A percentile compares a stretch with the other conserved stretches of the same genome.
These are phyloP conservation scores for Cladosporium oxysporum DNA, from an alignment of 2,329 filamentous ascomycete species.

Conservation along the genomic window DNA sequence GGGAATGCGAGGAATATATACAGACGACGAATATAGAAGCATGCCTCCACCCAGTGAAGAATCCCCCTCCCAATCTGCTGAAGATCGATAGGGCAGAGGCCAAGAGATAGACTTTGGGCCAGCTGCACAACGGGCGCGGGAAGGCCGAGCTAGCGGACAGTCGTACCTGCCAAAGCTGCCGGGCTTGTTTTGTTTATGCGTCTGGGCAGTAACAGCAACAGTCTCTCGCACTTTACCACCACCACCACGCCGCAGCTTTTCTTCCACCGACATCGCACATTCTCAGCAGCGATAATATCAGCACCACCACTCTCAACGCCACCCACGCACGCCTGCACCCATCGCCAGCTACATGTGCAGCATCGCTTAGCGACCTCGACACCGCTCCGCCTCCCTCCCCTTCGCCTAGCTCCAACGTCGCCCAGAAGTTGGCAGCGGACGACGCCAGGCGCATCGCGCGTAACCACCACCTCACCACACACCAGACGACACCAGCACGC, in stretches of 20 bases:
- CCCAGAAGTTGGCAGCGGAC: conserved; percentile 10
- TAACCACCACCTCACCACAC: conserved; percentile 17
- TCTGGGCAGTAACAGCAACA: background rate
- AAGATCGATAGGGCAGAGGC: conserved; percentile 4
- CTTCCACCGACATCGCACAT: conserved; percentile 8
- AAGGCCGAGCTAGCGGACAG: background rate
- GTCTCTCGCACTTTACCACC: conserved; percentile 13
- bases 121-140: background rate
- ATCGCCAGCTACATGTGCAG: conserved; percentile 13
- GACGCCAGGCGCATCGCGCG: conserved; percentile 17
- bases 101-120: background rate
- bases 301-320: background rate
- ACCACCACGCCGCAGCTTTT: conserved; percentile 7
- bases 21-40: background rate
- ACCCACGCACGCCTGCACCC: conserved; percentile 6
- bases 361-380: conserved; percentile 5
- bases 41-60: background rate
- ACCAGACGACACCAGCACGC: background rate
- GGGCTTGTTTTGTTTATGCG: conserved; percentile 14
- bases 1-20: background rate
- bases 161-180: conserved; percentile 14
- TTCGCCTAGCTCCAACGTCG: conserved; percentile 18
- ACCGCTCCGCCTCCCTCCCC: conserved; percentile 17
- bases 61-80: background rate
- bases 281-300: conserved; percentile 13